phyloP scores from a whole-genome alignment of 345 rosid species.

The Combretum micranthum region DNA sequence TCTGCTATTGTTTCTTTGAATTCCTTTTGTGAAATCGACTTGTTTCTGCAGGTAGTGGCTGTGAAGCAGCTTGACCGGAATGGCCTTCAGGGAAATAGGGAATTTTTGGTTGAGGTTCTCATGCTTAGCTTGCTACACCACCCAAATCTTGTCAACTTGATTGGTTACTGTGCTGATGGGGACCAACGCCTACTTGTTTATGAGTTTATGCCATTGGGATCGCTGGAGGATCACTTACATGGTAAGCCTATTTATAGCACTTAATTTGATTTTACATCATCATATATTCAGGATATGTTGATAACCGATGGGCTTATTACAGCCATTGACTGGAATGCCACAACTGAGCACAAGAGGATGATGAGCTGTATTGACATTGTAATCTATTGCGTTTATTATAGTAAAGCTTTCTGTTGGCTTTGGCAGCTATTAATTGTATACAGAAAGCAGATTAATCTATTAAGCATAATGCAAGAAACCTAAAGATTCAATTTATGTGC shows the following conservation, averaged over 20 bases:
- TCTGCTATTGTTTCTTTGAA: not conserved
- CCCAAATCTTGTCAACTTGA: conserved; percentile 83
- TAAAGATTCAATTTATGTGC: too few species aligned
- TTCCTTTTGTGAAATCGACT: conserved; percentile 5
- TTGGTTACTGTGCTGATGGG: conserved; percentile 98
- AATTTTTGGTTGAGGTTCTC: conserved; percentile 95
- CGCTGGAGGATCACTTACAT: conserved; percentile 95
- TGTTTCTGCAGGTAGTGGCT: conserved; percentile 71
- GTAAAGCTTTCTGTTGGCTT: too few species aligned
- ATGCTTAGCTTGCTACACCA: conserved; percentile 98
- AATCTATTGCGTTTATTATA: too few species aligned
- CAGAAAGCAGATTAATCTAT: too few species aligned
- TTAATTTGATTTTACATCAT: not conserved
- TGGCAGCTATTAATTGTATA: too few species aligned
- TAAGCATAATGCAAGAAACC: too few species aligned
- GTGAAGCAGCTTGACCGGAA: conserved; percentile 92
- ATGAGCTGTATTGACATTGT: too few species aligned
- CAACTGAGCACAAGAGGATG: too few species aligned
- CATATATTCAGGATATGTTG: too few species aligned
- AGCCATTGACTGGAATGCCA: too few species aligned
- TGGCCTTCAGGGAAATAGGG: conserved; percentile 97
- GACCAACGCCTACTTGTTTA: conserved; percentile 96
- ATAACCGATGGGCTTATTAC: too few species aligned
- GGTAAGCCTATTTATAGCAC: conserved; percentile 36
- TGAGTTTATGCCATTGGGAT: conserved; percentile 92